Evolutionary conservation across 2,329 filamentous ascomycete genomes (phyloP).

Genomic region (Alternaria brassicicola): DNA sequence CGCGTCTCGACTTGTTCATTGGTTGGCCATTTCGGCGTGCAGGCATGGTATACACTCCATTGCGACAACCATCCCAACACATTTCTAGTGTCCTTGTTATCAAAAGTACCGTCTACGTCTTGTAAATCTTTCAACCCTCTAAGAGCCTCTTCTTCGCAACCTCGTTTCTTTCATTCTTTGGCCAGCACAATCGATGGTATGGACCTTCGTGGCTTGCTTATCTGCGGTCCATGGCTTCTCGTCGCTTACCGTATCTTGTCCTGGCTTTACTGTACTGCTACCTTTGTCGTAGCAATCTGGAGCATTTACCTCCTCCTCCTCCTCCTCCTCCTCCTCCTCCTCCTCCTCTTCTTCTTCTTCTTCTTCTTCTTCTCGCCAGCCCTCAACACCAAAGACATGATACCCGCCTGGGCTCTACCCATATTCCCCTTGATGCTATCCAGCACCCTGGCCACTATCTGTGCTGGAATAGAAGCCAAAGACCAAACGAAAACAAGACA

Average conservation of each 20-base stretch:
- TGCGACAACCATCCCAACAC: neutral
- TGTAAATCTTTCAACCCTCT: neutral
- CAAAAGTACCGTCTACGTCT: neutral
- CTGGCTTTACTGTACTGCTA: neutral
- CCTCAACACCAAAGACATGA: neutral
- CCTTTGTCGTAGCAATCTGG: neutral
- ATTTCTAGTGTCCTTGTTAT: neutral
- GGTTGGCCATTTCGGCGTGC: neutral
- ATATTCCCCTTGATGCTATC: conserved; percentile 1
- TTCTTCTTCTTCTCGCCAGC: conserved; percentile 49
- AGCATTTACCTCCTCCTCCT: neutral
- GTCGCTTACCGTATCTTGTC: neutral
- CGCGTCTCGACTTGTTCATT: neutral
- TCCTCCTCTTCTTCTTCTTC: too few species aligned
- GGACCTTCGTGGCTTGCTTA: neutral
- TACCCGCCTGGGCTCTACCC: conserved; percentile 3
- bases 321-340: neutral
- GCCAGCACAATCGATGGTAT: neutral
- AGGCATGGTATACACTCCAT: conserved; percentile 2
- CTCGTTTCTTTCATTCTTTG: neutral
- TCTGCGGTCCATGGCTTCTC: neutral
- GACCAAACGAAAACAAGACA: neutral
- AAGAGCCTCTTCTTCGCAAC: conserved; percentile 6
- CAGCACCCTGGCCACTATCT: neutral
- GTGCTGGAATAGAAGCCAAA: neutral